phyloP scores from a whole-genome alignment of 148 eudicot species.

The Arctostaphylos glauca region DNA sequence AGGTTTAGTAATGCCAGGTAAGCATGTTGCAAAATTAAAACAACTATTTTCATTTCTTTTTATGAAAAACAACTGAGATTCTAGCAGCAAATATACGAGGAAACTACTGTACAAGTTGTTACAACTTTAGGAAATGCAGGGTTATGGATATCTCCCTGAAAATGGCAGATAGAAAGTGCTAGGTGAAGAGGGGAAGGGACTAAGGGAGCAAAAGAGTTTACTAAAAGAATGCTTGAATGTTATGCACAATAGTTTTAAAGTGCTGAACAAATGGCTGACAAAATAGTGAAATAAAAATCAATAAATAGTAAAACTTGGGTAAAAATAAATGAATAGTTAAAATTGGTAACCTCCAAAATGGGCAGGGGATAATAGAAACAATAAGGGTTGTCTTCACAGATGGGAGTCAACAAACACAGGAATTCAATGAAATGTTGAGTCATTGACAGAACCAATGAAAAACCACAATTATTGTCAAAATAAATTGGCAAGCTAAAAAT shows the following conservation, averaged over 20 bases:
- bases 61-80: background rate
- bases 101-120: background rate
- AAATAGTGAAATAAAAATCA: background rate
- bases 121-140: background rate
- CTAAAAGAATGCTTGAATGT: background rate
- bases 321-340: no score
- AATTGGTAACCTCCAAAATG: background rate
- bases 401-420: background rate
- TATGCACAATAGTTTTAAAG: background rate
- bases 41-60: no score
- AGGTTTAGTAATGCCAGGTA: background rate
- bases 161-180: background rate
- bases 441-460: background rate
- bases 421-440: background rate
- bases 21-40: background rate
- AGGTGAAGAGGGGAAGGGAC: background rate
- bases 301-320: background rate
- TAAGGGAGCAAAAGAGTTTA: background rate
- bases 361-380: background rate
- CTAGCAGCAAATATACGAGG: background rate
- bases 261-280: slow-evolving; percentile 6
- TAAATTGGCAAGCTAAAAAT: background rate
- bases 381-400: background rate
- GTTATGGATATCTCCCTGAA: background rate
- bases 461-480: background rate